phyloP scores from a whole-genome alignment of 2,329 filamentous ascomycete species.

The Trichoderma sp. region DNA sequence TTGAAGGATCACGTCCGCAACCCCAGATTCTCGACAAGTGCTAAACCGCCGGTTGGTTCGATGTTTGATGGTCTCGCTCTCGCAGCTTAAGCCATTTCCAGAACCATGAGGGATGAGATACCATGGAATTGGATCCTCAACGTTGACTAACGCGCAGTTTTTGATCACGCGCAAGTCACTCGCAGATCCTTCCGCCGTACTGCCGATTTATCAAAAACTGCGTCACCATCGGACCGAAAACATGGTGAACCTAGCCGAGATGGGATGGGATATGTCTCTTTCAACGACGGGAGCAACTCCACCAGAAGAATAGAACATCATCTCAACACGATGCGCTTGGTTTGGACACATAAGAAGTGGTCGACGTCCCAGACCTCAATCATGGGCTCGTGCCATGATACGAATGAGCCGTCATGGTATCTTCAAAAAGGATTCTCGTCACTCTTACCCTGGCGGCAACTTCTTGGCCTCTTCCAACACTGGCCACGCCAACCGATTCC shows the following conservation, averaged over 20 bases:
- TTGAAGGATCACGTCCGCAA: background rate
- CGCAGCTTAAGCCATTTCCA: background rate
- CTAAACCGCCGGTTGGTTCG: background rate
- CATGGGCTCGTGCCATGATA: background rate
- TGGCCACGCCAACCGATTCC: background rate
- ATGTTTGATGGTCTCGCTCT: background rate
- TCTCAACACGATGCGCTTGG: background rate
- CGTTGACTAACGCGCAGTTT: background rate
- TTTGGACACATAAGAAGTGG: background rate
- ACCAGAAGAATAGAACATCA: background rate
- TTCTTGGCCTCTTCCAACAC: background rate
- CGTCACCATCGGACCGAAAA: conserved; percentile 15
- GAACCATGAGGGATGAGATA: background rate
- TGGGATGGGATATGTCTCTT: background rate
- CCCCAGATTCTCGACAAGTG: background rate
- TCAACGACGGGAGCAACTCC: background rate
- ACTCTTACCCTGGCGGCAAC: background rate
- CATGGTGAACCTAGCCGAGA: background rate
- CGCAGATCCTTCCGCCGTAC: conserved; percentile 15
- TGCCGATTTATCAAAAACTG: conserved; percentile 7
- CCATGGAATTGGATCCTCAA: background rate
- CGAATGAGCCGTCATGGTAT: background rate
- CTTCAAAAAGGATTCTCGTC: background rate
- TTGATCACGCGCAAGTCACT: conserved; percentile 5
- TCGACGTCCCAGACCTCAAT: background rate